These are phyloP conservation scores for Xerocomellus intermedius DNA, from an alignment of 768 basidiomycete species.

Conservation along the genomic window DNA sequence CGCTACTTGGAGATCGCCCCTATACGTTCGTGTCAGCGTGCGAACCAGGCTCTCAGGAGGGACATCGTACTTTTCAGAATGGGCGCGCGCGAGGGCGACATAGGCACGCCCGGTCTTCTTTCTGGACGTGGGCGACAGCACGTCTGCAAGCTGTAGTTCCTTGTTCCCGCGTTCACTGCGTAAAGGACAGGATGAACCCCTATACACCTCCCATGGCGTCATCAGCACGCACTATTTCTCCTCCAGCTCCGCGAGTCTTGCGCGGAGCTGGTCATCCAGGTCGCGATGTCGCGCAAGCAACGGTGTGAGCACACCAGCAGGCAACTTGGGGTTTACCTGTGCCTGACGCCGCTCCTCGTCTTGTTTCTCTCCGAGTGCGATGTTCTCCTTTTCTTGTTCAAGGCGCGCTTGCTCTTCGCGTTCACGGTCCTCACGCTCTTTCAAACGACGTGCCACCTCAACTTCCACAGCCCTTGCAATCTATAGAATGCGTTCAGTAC, in stretches of 20 bases:
- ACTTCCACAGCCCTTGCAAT: conserved; percentile 73
- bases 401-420: conserved; percentile 32
- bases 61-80: conserved; percentile 72
- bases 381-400: conserved; percentile 29
- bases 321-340: conserved; percentile 19
- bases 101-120: conserved; percentile 84
- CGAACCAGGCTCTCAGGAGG: not conserved
- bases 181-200: conserved; percentile 10
- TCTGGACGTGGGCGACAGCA: conserved; percentile 67
- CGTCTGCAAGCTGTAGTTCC: conserved; percentile 59
- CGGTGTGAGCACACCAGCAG: conserved; percentile 52
- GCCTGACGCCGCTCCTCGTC: conserved; percentile 6
- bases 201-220: not conserved
- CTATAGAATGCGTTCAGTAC: conserved; percentile 32
- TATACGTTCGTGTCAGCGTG: conserved; percentile 23
- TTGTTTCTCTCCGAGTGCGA: conserved; percentile 14
- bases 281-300: conserved; percentile 64
- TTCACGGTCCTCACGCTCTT: conserved; percentile 37
- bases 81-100: conserved; percentile 76
- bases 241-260: conserved; percentile 66
- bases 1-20: conserved; percentile 78
- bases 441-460: conserved; percentile 68
- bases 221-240: conserved; percentile 60
- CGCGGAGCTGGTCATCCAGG: conserved; percentile 64
- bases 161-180: conserved; percentile 59